A percentile compares a stretch with the other conserved stretches of the same genome.
Conservation (phyloP, 1,139 yeast genomes). For the Pichia sp. region DNA sequence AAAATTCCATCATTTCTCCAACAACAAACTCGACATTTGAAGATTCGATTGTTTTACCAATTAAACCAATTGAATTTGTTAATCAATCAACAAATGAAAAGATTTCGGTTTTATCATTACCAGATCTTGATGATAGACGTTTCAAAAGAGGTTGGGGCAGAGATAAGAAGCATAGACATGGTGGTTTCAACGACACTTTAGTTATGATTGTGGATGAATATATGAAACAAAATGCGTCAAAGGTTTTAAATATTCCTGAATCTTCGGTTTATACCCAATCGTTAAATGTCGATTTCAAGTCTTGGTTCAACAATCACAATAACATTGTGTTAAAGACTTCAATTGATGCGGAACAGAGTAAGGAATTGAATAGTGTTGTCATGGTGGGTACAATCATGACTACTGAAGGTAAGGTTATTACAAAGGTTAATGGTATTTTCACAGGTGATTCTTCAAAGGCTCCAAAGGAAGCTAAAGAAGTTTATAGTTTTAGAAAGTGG, state of each 20-base stretch:
- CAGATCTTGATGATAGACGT: neutral
- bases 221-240: conserved; percentile 3
- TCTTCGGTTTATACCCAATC: neutral
- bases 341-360: neutral
- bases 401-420: conserved; percentile 3
- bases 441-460: conserved; percentile 1
- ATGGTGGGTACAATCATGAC: conserved; percentile 1
- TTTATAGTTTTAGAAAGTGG: conserved; percentile 2
- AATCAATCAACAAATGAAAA: neutral
- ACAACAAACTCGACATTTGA: conserved; percentile 2
- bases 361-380: neutral
- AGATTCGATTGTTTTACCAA: conserved; percentile 2
- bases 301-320: neutral
- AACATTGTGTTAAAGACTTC: conserved; percentile 2
- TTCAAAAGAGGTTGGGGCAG: neutral
- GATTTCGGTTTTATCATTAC: neutral
- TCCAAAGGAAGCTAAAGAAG: neutral
- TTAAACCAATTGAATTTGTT: conserved; percentile 1
- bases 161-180: neutral
- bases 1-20: neutral
- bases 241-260: neutral
- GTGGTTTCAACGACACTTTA: neutral
- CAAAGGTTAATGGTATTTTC: neutral
- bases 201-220: conserved; percentile 6
- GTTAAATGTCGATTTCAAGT: neutral